Base-by-base conservation (phyloP, 164 flowering plant genomes). In the Houttuynia cordata region DNA sequence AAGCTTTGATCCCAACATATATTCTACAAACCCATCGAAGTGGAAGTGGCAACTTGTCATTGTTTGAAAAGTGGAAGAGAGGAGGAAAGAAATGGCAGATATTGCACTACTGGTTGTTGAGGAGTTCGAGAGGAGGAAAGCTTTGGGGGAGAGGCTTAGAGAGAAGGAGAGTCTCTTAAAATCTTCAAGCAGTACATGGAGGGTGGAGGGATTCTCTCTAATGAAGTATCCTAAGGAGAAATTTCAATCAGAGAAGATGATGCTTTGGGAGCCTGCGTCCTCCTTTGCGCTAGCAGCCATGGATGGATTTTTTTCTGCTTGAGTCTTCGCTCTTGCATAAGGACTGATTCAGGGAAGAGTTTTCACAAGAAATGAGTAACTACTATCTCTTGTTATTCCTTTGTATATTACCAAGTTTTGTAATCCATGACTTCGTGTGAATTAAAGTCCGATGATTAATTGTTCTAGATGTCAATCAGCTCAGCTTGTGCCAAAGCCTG, bases 21-120 rank as follows among this genome's bases (percentile, higher is more conserved):
- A 30, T 30, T 6, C 37, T 2, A 30, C 37, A 30, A 6, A 30
- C 2, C 37, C 37, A 30, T 30, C n/a, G n/a, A n/a, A n/a, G 6
- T 30, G 6, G 37, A 30, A 30, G n/a, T n/a, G n/a, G n/a, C 37
- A 30, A 30, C 6, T 30, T 6, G 2, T 30, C 37, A 30, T 30
- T 30, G 37, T 30, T 30, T 30, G 37, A 17, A 8, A 51, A 18
- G 24, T 10, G 19, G 17, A 9, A 1, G 8, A n/a, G 10, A 1
- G 30, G 25, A 22, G 8, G 10, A 20, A 10, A 54, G 57, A 66
- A 13, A 86, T 86, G 93, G 75, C 93, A 12, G 88, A 86, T 55
- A 86, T 86, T 45, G 93, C 93, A 52, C 78, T 83, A 40, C 56
- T 83, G 67, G 85, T 86, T 18, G 84, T 83, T 37, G 88, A 86